Conservation (phyloP, 2,329 filamentous ascomycete species). For the Neoscytalidium dimidiatum region DNA sequence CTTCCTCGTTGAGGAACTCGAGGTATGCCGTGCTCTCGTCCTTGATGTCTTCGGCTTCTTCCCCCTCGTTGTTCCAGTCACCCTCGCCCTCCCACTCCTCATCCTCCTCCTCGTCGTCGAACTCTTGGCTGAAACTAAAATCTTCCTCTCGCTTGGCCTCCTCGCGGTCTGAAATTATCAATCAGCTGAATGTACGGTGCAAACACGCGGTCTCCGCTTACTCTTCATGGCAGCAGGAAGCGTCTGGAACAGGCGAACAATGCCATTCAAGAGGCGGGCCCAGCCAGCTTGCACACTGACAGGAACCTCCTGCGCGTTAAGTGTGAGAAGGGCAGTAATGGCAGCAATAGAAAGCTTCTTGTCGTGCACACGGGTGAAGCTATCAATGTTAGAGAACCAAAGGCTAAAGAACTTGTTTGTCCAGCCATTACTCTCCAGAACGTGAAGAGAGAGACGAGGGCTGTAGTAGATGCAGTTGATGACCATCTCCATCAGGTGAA, state of each 20-base stretch:
- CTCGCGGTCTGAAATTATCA: slow-evolving; percentile 68
- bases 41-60: slow-evolving; percentile 68
- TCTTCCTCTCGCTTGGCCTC: slow-evolving; percentile 85
- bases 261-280: slow-evolving; percentile 86
- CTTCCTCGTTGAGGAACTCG: slow-evolving; percentile 93
- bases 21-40: slow-evolving; percentile 94
- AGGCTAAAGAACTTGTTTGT: slow-evolving; percentile 99
- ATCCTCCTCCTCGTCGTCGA: slow-evolving; percentile 72
- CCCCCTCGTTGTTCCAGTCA: slow-evolving; percentile 66
- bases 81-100: slow-evolving; percentile 79
- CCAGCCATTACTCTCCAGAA: slow-evolving; percentile 90
- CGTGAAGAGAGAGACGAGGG: slow-evolving; percentile 77
- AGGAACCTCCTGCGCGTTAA: slow-evolving; percentile 80
- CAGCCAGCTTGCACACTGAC: slow-evolving; percentile 92
- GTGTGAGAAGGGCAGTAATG: slow-evolving; percentile 79
- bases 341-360: slow-evolving; percentile 98
- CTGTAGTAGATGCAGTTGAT: slow-evolving; percentile 99
- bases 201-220: slow-evolving; percentile 44
- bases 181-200: slow-evolving; percentile 25
- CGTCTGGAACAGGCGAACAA: slow-evolving; percentile 89
- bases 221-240: slow-evolving; percentile 84
- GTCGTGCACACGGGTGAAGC: slow-evolving; percentile 91
- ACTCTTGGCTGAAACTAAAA: slow-evolving; percentile 74
- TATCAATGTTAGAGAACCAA: slow-evolving; percentile 96
- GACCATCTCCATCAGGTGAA: slow-evolving; percentile 98